Conservation (phyloP, 78 protist genomes). For the Polysphondylium violaceum region DNA sequence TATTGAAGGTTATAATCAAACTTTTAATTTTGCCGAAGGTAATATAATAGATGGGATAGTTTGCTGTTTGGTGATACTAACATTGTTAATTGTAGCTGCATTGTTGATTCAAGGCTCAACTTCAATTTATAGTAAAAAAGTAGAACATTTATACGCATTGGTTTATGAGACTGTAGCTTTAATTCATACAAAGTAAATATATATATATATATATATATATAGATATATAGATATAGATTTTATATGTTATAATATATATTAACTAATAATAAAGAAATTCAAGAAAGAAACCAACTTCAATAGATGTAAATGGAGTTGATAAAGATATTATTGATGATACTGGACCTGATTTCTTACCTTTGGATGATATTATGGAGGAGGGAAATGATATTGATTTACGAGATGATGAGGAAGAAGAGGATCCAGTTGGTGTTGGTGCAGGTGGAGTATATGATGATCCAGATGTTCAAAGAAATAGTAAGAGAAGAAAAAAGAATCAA, state of each 20-base stretch:
- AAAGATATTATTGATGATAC: conserved; percentile 20
- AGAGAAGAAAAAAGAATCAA: too few relatives aligned
- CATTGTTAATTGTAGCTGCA: conserved; percentile 84
- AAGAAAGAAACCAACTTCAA: conserved; percentile 50
- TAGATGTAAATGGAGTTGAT: conserved; percentile 51
- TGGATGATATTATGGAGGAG: conserved; percentile 45
- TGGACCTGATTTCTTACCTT: conserved; percentile 59
- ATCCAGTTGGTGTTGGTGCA: background rate
- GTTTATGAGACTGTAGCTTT: conserved; percentile 86
- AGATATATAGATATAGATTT: background rate
- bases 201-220: background rate
- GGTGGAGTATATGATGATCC: background rate
- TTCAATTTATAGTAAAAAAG: conserved; percentile 91
- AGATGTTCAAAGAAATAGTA: too few relatives aligned
- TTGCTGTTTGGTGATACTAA: background rate
- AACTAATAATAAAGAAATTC: conserved; percentile 11
- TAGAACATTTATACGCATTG: conserved; percentile 90
- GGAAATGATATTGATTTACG: conserved; percentile 49
- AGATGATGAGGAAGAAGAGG: conserved; percentile 47
- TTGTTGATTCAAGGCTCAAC: conserved; percentile 95
- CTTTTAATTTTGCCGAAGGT: conserved; percentile 94
- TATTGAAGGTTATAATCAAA: conserved; percentile 77
- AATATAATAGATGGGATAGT: background rate
- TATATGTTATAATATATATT: background rate
- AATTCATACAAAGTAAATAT: conserved; percentile 45